Base-by-base conservation (phyloP, 371 early-diverging fungal species). In the Syncephalastrum contaminatum region DNA sequence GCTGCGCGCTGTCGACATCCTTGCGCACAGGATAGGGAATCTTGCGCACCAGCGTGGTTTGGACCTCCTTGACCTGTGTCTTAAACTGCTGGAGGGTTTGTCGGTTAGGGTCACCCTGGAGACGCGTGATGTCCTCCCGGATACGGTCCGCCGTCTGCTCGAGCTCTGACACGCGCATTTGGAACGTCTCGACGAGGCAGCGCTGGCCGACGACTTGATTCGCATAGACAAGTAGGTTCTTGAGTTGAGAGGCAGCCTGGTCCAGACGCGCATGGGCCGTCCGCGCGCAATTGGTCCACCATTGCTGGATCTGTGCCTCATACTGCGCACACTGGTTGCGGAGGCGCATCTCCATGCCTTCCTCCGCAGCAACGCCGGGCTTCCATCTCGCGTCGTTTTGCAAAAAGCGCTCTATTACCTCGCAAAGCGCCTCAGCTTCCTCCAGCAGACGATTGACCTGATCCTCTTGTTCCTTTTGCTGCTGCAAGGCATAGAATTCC, bases 331-430 rank as follows among this genome's bases (percentile, higher is more conserved):
- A 56, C 7, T 46, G 51, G 8, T 62, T 42, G 44, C 55, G 58
- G 21, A 67, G 22, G 2, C 12, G 24, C 10, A 15, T 24, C 4
- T 27, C 50, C 36, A 30, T 10, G 36, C 36, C 59, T 14, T 65
- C 58, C 12, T 58, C 19, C 13, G 50, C 48, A 20, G 52, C 44
- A 0, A 36, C 30, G 19, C 51, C 58, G 3, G 64, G 56, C 22
- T 60, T 58, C 79, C 79, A 78, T 43, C 72, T 61, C 6, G 73
- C 79, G n/a, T 69, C 60, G 5, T 62, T 58, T 42, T 69, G 67
- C 10, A 78, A 53, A 55, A 78, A 78, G 0, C n/a, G 16, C 15
- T 69, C 70, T 15, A 72, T 54, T 2, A 24, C n/a, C 3, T 40
- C 14, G 43, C 71, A 69, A 21, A 53, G 43, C 2, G 53, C 46